These are phyloP conservation scores for Boletus barrowsii DNA, from an alignment of 768 basidiomycete species.

Conservation along the genomic window DNA sequence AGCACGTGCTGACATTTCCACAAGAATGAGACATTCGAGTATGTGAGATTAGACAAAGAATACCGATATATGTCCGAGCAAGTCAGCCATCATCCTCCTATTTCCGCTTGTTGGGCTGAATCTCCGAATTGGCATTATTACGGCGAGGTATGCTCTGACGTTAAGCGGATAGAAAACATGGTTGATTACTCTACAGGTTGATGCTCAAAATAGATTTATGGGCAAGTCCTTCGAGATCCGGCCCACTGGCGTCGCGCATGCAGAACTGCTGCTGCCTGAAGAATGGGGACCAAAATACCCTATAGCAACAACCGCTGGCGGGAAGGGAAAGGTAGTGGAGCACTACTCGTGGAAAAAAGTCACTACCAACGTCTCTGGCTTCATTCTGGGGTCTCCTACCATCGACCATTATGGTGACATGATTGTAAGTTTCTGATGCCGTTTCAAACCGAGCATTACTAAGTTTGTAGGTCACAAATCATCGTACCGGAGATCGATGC, in stretches of 20 bases:
- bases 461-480: constrained; percentile 64
- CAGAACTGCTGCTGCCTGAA: constrained; percentile 72
- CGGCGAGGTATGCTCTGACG: constrained; percentile 58
- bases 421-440: constrained; percentile 53
- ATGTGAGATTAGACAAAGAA: constrained; percentile 80
- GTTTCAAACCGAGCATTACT: background rate
- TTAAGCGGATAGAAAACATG: background rate
- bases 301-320: constrained; percentile 41
- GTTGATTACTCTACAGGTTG: constrained; percentile 53
- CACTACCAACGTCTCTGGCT: constrained; percentile 86
- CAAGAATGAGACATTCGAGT: constrained; percentile 92
- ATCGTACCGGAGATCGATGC: constrained; percentile 85
- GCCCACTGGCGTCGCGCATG: constrained; percentile 93
- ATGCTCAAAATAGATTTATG: constrained; percentile 96
- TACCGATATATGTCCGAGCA: constrained; percentile 95
- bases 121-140: constrained; percentile 87
- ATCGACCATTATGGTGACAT: constrained; percentile 96
- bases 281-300: constrained; percentile 64
- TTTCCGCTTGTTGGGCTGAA: constrained; percentile 95
- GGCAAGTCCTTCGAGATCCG: constrained; percentile 96
- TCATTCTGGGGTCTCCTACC: constrained; percentile 84
- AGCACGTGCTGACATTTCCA: background rate
- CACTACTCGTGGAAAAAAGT: constrained; percentile 98
- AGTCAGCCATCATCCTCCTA: constrained; percentile 96
- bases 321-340: constrained; percentile 64